Percentiles rank a stretch among this genome's conserved stretches.
Conservation (phyloP, 176 grass and related monocot species). For the Leersia perrieri region DNA sequence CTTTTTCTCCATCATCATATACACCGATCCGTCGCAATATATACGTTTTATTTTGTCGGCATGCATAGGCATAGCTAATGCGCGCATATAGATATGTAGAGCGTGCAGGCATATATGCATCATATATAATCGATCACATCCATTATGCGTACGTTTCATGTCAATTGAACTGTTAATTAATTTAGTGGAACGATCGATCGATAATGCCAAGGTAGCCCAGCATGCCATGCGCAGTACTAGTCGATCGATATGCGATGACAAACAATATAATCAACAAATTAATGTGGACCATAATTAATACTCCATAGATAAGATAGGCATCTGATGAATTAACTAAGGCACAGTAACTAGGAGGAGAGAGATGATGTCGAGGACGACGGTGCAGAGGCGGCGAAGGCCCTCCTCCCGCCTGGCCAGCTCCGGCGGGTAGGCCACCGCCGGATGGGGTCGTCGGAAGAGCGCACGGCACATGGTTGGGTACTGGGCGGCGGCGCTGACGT, state of each 20-base stretch:
- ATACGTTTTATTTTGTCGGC: neutral
- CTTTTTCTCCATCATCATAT: neutral
- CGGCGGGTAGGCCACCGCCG: slow-evolving; percentile 36
- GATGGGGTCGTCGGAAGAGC: slow-evolving; percentile 43
- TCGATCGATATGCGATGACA: no score
- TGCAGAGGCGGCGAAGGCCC: slow-evolving; percentile 61
- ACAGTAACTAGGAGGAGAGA: slow-evolving; percentile 43
- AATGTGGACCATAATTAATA: no score
- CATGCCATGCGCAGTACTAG: no score
- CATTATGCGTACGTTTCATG: no score
- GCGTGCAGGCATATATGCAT: no score
- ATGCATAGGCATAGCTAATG: neutral
- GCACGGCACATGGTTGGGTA: slow-evolving; percentile 68
- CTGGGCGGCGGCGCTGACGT: slow-evolving; percentile 68
- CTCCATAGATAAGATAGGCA: no score
- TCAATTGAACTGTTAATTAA: no score
- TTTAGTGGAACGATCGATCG: no score
- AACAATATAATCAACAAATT: no score
- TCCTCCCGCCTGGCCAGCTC: slow-evolving; percentile 56
- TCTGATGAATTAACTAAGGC: neutral
- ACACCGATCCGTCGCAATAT: neutral
- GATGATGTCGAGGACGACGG: slow-evolving; percentile 70
- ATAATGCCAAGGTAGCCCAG: no score
- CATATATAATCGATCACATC: no score
- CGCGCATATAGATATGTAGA: no score